Base-by-base conservation (phyloP, 148 eudicot species). In the Rhododendron mucronatum region DNA sequence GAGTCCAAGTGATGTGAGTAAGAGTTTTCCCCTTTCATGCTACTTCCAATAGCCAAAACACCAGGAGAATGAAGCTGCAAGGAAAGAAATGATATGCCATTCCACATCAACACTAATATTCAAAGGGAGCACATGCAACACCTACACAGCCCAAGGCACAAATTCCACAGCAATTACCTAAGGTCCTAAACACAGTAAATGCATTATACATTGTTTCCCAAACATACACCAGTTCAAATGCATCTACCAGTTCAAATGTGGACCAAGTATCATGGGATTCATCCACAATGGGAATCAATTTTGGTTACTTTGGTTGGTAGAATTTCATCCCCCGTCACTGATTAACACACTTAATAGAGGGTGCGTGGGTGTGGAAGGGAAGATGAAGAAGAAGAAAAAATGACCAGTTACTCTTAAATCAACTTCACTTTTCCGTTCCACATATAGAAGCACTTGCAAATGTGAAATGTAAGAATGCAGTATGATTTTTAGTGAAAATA, bases 1-100 rank as follows among this genome's bases (percentile, higher is more conserved):
- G 99, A 90, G 85, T 97, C 99, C 94, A 97, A 92, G 95, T 95
- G 99, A 91, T 97, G 99, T 47, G 99, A 97, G 84, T 97, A 97
- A 39, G 99, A 97, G 86, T 97, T 97, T 88, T 97, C 99, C 81
- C 98, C 98, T 92, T 97, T 97, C 95, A 85, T 92, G 92, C 99
- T 97, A 92, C 99, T 97, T 86, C 99, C 99, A 89, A 97, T 93
- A 86, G 99, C 92, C 92, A 97, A 93, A 89, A 96, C 98, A 86
- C 99, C 99, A 89, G 98, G 99, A 74, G 98, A 97, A 30, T 92
- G 94, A 86, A 97, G 98, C 99, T 97, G 93, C 87, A 89, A 88
- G 50, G 59, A 44, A 86, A 80, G n/a, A 80, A 55, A 74, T 69
- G 51, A 63, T 63, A 53, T 57, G 28, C 71, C 50, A 53, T 55